phyloP scores from a whole-genome alignment of 2,329 filamentous ascomycete genomes.

The Ophiostoma himal-ulmi region DNA sequence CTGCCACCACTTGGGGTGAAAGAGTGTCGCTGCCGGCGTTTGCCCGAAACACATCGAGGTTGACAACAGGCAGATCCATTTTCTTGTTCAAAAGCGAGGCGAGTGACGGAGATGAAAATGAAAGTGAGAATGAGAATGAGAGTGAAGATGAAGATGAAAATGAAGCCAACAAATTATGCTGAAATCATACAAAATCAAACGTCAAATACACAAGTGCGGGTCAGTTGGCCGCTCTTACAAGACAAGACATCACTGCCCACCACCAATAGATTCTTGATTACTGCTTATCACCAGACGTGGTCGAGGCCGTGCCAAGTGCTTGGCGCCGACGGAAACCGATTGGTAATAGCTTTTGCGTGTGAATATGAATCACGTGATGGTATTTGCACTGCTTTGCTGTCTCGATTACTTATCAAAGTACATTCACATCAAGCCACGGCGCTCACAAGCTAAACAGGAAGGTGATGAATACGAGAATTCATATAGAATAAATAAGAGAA shows the following conservation, averaged over 20 bases:
- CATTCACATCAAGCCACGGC: background rate
- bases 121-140: background rate
- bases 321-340: constrained; percentile 14
- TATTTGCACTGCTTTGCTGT: background rate
- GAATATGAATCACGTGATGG: background rate
- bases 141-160: too few species aligned
- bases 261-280: constrained; percentile 3
- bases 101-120: background rate
- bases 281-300: background rate
- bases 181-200: background rate
- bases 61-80: constrained; percentile 56
- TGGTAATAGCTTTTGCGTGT: background rate
- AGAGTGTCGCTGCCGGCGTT: constrained; percentile 33
- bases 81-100: background rate
- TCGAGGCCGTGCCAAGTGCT: constrained; percentile 10
- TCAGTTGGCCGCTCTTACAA: constrained; percentile 6
- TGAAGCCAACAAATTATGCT: background rate
- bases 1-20: constrained; percentile 42
- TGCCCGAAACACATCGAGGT: constrained; percentile 43
- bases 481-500: background rate
- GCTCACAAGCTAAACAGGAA: background rate
- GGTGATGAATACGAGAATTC: background rate
- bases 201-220: background rate
- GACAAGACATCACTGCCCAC: background rate
- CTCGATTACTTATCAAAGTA: background rate